A percentile compares a stretch with the other conserved stretches of the same genome.
phyloP scores from a whole-genome alignment of 768 basidiomycete genomes.

The Amanita pallidorosea region DNA sequence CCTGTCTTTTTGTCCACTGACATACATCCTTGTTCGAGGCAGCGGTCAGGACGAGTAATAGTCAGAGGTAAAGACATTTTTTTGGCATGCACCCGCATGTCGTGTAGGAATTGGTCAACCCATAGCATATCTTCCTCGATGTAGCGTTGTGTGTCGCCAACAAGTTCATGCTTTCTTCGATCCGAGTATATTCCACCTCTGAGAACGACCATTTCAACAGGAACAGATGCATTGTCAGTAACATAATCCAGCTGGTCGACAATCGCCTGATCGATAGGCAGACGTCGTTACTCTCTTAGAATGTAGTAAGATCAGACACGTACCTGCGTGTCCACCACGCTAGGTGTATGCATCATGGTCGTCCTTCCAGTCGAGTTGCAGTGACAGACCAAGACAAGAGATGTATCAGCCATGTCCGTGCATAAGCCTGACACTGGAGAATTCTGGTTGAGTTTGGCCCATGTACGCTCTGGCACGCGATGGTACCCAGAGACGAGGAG shows the following conservation, averaged over 20 bases:
- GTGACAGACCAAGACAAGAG: conserved; percentile 3
- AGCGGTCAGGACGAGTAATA: conserved; percentile 2
- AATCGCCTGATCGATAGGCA: not conserved
- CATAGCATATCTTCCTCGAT: conserved; percentile 3
- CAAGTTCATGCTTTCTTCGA: conserved; percentile 18
- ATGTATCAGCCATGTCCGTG: not conserved
- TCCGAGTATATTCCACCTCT: conserved; percentile 16
- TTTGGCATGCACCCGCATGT: conserved; percentile 4
- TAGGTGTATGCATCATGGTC: conserved; percentile 5
- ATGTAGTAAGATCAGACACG: not conserved
- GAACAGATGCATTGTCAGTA: not conserved
- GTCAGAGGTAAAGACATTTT: conserved; percentile 3
- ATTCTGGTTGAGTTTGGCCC: conserved; percentile 1
- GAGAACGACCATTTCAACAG: conserved; percentile 1
- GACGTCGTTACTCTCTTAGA: not conserved
- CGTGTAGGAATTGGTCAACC: conserved; percentile 1
- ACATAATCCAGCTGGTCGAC: conserved; percentile 6
- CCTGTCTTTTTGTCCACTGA: conserved; percentile 3
- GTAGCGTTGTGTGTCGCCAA: conserved; percentile 19
- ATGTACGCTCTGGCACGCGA: conserved; percentile 6
- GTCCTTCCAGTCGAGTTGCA: conserved; percentile 4
- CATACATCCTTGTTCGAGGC: conserved; percentile 4
- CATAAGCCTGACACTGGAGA: conserved; percentile 4
- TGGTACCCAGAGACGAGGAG: not conserved
- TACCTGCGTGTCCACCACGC: conserved; percentile 4